These are phyloP conservation scores for Pisolithus sp. DNA, from an alignment of 768 basidiomycete genomes.

Conservation along the genomic window DNA sequence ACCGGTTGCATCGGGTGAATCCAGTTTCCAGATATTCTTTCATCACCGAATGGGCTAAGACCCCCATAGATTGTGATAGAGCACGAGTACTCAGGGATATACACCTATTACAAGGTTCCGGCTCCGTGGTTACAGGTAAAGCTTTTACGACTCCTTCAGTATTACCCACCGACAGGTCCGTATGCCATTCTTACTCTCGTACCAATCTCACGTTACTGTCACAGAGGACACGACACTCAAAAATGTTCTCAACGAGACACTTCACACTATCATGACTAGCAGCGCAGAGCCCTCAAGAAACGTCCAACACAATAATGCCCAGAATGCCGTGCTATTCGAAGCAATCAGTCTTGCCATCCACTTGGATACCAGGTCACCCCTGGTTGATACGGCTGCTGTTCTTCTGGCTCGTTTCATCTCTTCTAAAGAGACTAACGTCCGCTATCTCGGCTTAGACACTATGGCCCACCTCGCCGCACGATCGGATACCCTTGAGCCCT, in stretches of 20 bases:
- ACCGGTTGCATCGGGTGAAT: slow-evolving; percentile 74
- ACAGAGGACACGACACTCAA: slow-evolving; percentile 81
- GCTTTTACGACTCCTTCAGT: slow-evolving; percentile 85
- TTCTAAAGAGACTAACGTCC: slow-evolving; percentile 96
- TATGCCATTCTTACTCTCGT: slow-evolving; percentile 2
- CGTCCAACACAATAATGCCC: slow-evolving; percentile 98
- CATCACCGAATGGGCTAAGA: slow-evolving; percentile 6
- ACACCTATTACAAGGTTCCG: slow-evolving; percentile 96
- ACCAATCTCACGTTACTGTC: slow-evolving; percentile 2
- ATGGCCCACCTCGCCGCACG: slow-evolving; percentile 97
- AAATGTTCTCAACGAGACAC: slow-evolving; percentile 69
- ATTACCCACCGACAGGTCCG: slow-evolving; percentile 91
- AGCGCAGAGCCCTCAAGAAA: slow-evolving; percentile 88
- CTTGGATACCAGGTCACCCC: slow-evolving; percentile 81
- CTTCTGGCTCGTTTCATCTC: slow-evolving; percentile 94
- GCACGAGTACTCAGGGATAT: slow-evolving; percentile 81
- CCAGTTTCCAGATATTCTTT: background rate
- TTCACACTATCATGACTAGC: slow-evolving; percentile 88
- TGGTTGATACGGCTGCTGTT: slow-evolving; percentile 83
- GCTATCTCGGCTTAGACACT: slow-evolving; percentile 95
- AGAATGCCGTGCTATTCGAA: slow-evolving; percentile 97
- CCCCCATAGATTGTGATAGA: slow-evolving; percentile 74
- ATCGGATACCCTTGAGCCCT: slow-evolving; percentile 82
- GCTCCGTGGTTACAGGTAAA: slow-evolving; percentile 98
- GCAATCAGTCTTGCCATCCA: slow-evolving; percentile 96